phyloP scores from a whole-genome alignment of 331 rosid species.

The Ulmus americana region DNA sequence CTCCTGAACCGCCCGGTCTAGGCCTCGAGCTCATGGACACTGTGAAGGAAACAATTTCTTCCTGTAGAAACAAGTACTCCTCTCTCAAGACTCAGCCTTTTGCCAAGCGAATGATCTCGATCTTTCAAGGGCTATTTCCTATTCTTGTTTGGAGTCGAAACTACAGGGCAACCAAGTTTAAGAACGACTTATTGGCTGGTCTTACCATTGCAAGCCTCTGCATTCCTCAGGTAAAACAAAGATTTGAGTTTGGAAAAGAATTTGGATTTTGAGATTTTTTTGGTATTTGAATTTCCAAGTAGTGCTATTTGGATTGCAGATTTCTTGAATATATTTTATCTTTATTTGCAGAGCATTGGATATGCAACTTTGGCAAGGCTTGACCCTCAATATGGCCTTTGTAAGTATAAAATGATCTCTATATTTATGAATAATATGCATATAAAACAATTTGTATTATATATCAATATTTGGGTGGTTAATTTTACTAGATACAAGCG shows the following conservation, averaged over 20 bases:
- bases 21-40: too few species aligned
- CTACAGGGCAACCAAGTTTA: background rate
- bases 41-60: too few species aligned
- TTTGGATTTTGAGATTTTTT: background rate
- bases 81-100: too few species aligned
- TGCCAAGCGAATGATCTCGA: too few species aligned
- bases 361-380: slow-evolving; percentile 78
- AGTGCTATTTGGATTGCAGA: too few species aligned
- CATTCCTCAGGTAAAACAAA: slow-evolving; percentile 14
- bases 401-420: slow-evolving; percentile 38
- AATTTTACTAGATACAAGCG: slow-evolving; percentile 34
- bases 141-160: slow-evolving; percentile 9
- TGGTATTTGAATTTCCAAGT: too few species aligned
- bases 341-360: slow-evolving; percentile 67
- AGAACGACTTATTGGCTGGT: slow-evolving; percentile 14
- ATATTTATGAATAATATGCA: too few species aligned
- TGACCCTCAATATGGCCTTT: slow-evolving; percentile 79
- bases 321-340: background rate
- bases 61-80: too few species aligned
- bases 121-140: slow-evolving; percentile 2
- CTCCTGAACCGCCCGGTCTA: too few species aligned
- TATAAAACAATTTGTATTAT: too few species aligned
- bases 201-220: slow-evolving; percentile 24
- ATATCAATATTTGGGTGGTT: background rate
- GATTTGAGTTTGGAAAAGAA: background rate